Conservation (phyloP, 192 early-diverging fungal species). For the Gonapodya sp. region DNA sequence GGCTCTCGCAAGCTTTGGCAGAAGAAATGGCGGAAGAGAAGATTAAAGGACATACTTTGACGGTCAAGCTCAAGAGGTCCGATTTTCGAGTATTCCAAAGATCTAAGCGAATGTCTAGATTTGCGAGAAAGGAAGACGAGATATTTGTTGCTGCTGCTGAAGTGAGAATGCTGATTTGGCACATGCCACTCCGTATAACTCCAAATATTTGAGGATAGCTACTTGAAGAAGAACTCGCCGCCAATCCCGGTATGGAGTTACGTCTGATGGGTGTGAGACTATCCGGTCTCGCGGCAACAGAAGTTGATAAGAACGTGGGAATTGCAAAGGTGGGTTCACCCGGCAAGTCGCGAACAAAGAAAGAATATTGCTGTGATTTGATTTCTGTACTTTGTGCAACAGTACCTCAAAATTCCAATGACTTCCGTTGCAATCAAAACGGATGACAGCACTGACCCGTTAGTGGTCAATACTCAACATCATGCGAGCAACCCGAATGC, state of each 20-base stretch:
- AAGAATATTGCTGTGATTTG: no score
- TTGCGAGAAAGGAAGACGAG: neutral
- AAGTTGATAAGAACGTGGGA: conserved; percentile 1
- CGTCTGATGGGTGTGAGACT: conserved; percentile 3
- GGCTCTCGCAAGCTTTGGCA: neutral
- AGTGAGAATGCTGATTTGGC: neutral
- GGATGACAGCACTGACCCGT: no score
- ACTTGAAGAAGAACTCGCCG: neutral
- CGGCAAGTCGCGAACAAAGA: no score
- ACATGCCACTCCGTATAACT: neutral
- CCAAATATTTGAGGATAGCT: neutral
- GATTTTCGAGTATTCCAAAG: neutral
- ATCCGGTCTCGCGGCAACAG: neutral
- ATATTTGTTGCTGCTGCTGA: neutral
- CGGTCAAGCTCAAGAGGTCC: neutral
- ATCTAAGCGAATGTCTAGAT: neutral
- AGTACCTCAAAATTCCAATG: no score
- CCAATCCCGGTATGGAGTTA: neutral
- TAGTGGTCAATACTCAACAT: no score
- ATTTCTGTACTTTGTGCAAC: no score
- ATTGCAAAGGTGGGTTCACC: neutral
- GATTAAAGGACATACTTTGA: neutral
- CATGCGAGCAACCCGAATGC: no score
- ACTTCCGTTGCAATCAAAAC: no score
- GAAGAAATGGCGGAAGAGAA: neutral